Evolutionary conservation across 441 rosid species (phyloP).

Genomic region (Jatropha multifida): DNA sequence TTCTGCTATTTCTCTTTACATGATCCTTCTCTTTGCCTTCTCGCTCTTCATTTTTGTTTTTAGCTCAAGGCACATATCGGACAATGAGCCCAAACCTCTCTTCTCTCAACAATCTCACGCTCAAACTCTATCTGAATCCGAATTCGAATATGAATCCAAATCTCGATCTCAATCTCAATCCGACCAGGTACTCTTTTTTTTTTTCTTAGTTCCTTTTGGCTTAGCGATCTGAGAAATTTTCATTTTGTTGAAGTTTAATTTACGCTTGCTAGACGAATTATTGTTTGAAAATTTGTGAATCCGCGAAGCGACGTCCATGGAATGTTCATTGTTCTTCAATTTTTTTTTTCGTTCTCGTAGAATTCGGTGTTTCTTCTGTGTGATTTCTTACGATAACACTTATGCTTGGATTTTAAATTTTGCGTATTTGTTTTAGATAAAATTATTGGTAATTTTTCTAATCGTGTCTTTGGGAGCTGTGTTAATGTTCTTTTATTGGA

Average conservation of each 20-base stretch:
- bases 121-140: neutral
- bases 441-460: neutral
- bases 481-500: neutral
- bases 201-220: neutral
- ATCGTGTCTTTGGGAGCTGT: neutral
- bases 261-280: no score
- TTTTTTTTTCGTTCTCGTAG: neutral
- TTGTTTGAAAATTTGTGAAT: no score
- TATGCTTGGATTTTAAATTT: neutral
- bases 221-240: neutral
- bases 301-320: neutral
- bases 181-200: constrained; percentile 30
- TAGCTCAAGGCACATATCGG: constrained; percentile 42
- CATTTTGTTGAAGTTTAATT: no score
- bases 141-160: no score
- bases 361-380: constrained; percentile 8
- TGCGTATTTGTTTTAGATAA: neutral
- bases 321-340: neutral
- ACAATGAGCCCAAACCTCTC: constrained; percentile 36
- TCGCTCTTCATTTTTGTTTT: constrained; percentile 47
- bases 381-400: no score
- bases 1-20: constrained; percentile 37
- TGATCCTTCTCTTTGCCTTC: constrained; percentile 47
- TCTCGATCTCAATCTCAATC: constrained; percentile 9
- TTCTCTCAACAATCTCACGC: constrained; percentile 17